Evolutionary conservation across 2,329 filamentous ascomycete species (phyloP), one percentile per base, ranked within the genome.

Genomic region (Alternaria rosae): DNA sequence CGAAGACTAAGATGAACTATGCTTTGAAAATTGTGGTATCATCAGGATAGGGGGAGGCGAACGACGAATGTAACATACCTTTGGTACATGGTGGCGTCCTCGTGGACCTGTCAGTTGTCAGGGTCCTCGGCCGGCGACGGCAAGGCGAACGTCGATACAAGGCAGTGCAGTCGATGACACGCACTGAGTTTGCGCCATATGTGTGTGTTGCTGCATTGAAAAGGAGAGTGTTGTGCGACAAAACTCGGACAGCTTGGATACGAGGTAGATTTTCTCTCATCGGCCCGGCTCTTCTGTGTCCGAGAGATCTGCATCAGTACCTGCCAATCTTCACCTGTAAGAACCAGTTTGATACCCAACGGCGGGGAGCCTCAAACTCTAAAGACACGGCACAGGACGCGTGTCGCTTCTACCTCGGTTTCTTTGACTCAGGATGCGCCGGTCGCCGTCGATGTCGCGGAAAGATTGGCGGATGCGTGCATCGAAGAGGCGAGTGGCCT

Each of bases 1-100:
- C 74, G 60, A 47, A 71, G 71, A 75, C 75, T 80, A 76, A 78
- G 79, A 71, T 80, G 79, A 80, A 81, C 78, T 80, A 80, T 81
- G 78, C 78, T 76, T 80, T 64, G 59, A 76, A 73, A 70, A 73
- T 69, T 72, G 65, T 69, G 68, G 61, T 70, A 76, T 80, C 76
- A 80, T 80, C 78, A 80, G 68, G 57, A 65, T 71, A 73, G 57
- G 53, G 57, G 48, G 26, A 17, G 35, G 54, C 44, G 42, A 59
- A 48, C 23, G 54, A 50, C 54, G 53, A 64, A 17, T 60, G 44
- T 10, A 53, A 73, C 73, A 41, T 77, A 77, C 75, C 71, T 72
- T 58, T 50, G 45, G 6, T 58, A 26, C 30, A 15, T 32, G 26
- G 30, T 42, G 25, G 17, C 48, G 23, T 53, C 42, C 32, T 6